Conservation (phyloP, 805 yeast species). For the Wickerhamiella nectarea region DNA sequence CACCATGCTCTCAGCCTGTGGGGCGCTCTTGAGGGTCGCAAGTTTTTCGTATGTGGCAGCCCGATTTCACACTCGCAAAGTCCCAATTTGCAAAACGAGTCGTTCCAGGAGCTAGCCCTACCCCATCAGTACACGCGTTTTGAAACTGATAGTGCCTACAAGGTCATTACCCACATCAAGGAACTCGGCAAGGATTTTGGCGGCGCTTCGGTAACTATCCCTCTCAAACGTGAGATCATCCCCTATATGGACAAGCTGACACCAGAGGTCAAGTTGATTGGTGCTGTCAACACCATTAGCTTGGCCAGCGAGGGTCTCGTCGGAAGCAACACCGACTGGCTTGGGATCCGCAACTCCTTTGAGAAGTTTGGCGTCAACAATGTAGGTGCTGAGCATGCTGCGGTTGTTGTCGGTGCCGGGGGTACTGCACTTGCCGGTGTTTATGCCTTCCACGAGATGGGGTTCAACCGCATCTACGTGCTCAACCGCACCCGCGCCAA, state of each 20-base stretch:
- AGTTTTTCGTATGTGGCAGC: slow-evolving; percentile 62
- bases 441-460: slow-evolving; percentile 67
- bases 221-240: slow-evolving; percentile 72
- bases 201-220: slow-evolving; percentile 93
- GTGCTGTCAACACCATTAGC: slow-evolving; percentile 84
- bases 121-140: slow-evolving; percentile 57
- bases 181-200: slow-evolving; percentile 44
- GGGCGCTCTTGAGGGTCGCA: slow-evolving; percentile 48
- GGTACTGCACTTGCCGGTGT: slow-evolving; percentile 95
- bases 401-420: slow-evolving; percentile 89
- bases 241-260: slow-evolving; percentile 50
- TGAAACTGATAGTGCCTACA: slow-evolving; percentile 51
- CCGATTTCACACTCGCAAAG: slow-evolving; percentile 84
- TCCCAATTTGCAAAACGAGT: slow-evolving; percentile 74
- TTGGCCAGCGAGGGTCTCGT: slow-evolving; percentile 39
- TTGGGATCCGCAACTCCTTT: slow-evolving; percentile 67
- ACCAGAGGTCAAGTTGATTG: slow-evolving; percentile 68
- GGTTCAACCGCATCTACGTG: slow-evolving; percentile 63
- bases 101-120: slow-evolving; percentile 58
- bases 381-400: slow-evolving; percentile 31
- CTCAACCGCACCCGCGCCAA: slow-evolving; percentile 67
- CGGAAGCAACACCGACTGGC: slow-evolving; percentile 95
- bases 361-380: slow-evolving; percentile 41
- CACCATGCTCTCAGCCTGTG: slow-evolving; percentile 41
- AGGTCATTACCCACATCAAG: slow-evolving; percentile 41